Evolutionary conservation across 2,329 filamentous ascomycete genomes (phyloP).

Genomic region (Penicillium sp.): DNA sequence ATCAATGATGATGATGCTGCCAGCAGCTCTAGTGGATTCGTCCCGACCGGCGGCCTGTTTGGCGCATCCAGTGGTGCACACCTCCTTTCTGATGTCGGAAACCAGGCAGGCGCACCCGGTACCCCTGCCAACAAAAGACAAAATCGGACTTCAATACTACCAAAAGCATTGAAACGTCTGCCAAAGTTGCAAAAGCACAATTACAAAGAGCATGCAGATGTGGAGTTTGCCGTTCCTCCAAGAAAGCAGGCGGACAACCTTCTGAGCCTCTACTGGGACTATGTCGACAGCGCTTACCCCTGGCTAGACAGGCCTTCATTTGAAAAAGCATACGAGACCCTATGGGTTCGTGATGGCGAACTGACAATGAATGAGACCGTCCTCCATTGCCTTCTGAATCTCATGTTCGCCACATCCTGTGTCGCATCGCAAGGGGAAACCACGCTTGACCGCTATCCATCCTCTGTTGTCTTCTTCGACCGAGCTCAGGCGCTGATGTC

Average conservation of each 20-base stretch:
- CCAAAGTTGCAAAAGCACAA: neutral
- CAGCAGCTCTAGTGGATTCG: neutral
- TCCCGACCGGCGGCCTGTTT: constrained; percentile 1
- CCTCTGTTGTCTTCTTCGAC: constrained; percentile 3
- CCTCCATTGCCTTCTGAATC: constrained; percentile 10
- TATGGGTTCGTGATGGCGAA: constrained; percentile 2
- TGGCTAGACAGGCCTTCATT: constrained; percentile 3
- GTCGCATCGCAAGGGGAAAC: constrained; percentile 7
- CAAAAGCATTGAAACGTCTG: neutral
- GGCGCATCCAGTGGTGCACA: constrained; percentile 3
- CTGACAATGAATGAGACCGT: constrained; percentile 8
- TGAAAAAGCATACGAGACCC: constrained; percentile 1
- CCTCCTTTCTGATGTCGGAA: neutral
- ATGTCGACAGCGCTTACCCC: constrained; percentile 4
- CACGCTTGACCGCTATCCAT: neutral
- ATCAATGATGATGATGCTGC: neutral
- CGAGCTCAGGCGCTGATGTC: constrained; percentile 5
- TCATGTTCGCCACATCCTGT: constrained; percentile 11
- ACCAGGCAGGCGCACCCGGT: neutral
- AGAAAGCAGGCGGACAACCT: constrained; percentile 3
- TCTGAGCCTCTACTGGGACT: constrained; percentile 4
- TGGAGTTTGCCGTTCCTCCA: neutral
- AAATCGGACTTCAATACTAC: neutral
- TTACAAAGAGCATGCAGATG: neutral
- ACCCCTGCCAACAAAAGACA: no score